phyloP scores from a whole-genome alignment of 495 filamentous ascomycete species.

The Aspergillus egyptiacus region DNA sequence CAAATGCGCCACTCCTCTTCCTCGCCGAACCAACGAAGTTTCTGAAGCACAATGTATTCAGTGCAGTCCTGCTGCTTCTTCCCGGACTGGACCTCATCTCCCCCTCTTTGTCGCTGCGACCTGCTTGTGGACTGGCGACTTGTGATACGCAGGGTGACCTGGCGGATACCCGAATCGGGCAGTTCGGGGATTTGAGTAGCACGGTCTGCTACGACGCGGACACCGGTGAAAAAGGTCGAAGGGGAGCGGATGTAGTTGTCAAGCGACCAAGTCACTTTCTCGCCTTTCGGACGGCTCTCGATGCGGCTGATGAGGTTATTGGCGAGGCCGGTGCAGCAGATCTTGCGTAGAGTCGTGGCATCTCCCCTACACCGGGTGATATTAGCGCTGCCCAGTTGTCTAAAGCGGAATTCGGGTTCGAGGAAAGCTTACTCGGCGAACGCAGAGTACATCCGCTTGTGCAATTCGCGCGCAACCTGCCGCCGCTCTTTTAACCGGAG shows the following conservation, averaged over 20 bases:
- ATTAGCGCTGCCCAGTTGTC: too few relatives aligned
- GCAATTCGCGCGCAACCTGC: constrained; percentile 46
- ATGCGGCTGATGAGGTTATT: constrained; percentile 52
- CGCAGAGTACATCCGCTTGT: constrained; percentile 64
- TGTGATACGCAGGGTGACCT: constrained; percentile 66
- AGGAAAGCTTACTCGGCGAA: constrained; percentile 53
- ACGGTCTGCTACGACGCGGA: constrained; percentile 55
- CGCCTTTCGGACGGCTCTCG: constrained; percentile 42
- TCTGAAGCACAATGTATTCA: constrained; percentile 79
- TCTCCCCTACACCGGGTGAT: constrained; percentile 45
- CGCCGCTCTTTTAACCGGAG: constrained; percentile 41
- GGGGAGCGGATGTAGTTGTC: constrained; percentile 55
- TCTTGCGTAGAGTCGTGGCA: constrained; percentile 45
- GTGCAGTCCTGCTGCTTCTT: constrained; percentile 53
- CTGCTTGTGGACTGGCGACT: constrained; percentile 53
- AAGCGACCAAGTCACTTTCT: constrained; percentile 59
- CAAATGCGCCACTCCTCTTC: constrained; percentile 67
- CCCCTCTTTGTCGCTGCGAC: constrained; percentile 3
- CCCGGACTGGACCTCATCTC: background rate
- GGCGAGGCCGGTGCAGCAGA: constrained; percentile 58
- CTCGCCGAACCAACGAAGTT: constrained; percentile 48
- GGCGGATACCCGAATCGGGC: constrained; percentile 49
- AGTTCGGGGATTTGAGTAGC: constrained; percentile 45
- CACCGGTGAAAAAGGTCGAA: constrained; percentile 32
- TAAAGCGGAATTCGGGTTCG: background rate